Base-by-base conservation (phyloP, 1,284 basidiomycete species). In the Heterobasidion annosum region DNA sequence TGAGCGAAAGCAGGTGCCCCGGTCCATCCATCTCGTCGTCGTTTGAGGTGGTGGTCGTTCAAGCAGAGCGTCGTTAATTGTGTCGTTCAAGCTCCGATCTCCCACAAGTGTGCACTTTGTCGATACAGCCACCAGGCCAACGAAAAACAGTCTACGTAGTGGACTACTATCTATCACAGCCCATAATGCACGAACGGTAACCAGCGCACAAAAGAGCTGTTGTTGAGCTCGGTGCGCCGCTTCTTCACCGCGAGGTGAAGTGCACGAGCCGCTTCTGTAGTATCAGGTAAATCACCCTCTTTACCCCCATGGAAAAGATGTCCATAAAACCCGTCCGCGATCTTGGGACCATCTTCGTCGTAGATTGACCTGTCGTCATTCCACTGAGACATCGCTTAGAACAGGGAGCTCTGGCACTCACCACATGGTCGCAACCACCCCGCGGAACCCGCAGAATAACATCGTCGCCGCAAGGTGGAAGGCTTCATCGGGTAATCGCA, bases 1-100 rank as follows among this genome's bases (percentile, higher is more conserved):
- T 90, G 60, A 90, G 71, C 4, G 88, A 83, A 43, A 90, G 64
- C 40, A 84, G 70, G 64, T 88, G 83, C 0, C 74, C 72, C 54
- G 76, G 73, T n/a, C 72, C 74, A 53, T 87, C 83, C 73, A 73
- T 72, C 44, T 50, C 62, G 50, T 12, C n/a, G 37, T 40, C 25
- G 25, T 25, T 25, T 5, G 4, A 25, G 25, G 25, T 25, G 3
- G 25, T 25, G 25, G 25, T 25, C 4, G 25, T 25, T 25, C 25
- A 5, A 25, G 25, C 2, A 25, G 4, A 25, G 25, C 25, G 25
- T 25, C 25, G 25, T 25, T 25, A 25, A 25, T 25, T 25, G 25
- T 25, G 25, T 25, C 25, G 25, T 25, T 25, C 25, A 25, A 25
- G 25, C 25, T 25, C 25, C 25, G 25, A 25, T 25, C 25, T 25